Evolutionary conservation across 2,329 filamentous ascomycete species (phyloP), one percentile per base, ranked within the genome.

Genomic region (Aspergillus neoniger): DNA sequence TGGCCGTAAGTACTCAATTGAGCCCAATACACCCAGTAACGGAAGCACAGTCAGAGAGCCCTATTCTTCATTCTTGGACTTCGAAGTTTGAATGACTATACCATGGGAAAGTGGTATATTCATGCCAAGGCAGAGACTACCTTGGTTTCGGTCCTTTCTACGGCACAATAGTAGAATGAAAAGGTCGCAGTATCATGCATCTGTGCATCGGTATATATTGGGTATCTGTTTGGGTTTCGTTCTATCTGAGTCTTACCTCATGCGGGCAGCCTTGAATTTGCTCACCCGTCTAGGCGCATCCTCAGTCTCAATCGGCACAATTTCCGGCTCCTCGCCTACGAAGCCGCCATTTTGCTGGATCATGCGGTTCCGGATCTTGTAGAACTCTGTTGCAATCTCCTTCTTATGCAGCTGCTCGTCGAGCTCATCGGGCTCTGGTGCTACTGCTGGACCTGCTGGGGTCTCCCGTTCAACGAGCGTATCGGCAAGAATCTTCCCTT

Each of bases 341-440:
- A 96, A 96, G 3, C 92, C 92, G 55, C 92, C 92, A 68, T 95
- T 87, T 67, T 88, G 85, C 67, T 92, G 87, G 57, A 97, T 92
- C 76, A 96, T 88, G 69, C 85, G 86, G 72, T 93, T 96, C 19
- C 94, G 89, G 74, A 91, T 82, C 48, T 86, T 87, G 74, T 96
- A 90, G 75, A 96, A 96, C 71, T 96, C 91, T 39, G 86, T 85
- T 7, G 91, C 88, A 14, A 96, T 87, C 74, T 96, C 90, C 63
- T 91, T 87, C 56, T 90, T 85, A 54, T 94, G 81, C 30, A 93
- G 79, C 19, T 86, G 82, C 5, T 90, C 86, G 67, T 96, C 90
- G 41, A 94, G 81, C 65, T 91, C 88, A 66, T 90, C 85, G 0
- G 86, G 85, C 62, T 83, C 80, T 1, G 79, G 79, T 57, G 65